These are phyloP conservation scores for Lentinula guzmanii DNA, from an alignment of 768 basidiomycete species.

Conservation along the genomic window DNA sequence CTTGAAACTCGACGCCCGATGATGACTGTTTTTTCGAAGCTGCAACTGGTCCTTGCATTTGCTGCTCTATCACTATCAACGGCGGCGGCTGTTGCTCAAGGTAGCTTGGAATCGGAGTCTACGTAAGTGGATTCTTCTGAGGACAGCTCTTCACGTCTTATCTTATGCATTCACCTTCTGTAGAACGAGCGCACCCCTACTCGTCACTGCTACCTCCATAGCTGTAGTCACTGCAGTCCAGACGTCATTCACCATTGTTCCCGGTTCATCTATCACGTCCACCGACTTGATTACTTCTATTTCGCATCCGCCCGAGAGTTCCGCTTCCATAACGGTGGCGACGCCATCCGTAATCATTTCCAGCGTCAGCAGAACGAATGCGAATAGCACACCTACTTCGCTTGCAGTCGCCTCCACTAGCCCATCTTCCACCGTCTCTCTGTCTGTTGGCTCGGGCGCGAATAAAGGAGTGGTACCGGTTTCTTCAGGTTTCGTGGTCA, in stretches of 20 bases:
- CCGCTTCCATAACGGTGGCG: background rate
- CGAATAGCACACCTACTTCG: background rate
- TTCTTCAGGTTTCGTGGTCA: background rate
- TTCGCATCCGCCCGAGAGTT: background rate
- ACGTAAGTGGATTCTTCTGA: background rate
- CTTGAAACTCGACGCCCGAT: too few relatives aligned
- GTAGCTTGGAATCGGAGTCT: background rate
- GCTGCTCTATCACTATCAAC: background rate
- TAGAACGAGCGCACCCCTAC: background rate
- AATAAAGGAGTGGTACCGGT: background rate
- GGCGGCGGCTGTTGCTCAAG: background rate
- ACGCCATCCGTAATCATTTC: background rate
- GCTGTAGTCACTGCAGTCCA: background rate
- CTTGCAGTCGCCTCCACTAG: too few relatives aligned
- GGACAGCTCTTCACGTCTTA: background rate
- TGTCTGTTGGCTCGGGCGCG: background rate
- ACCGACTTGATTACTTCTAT: background rate
- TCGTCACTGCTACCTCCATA: constrained; percentile 1
- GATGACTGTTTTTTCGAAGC: background rate
- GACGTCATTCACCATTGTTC: background rate
- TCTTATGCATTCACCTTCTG: background rate
- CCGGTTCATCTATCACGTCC: background rate
- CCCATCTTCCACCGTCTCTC: background rate
- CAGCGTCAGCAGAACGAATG: background rate
- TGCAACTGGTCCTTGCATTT: background rate